Evolutionary conservation across 2,329 filamentous ascomycete species (phyloP), one percentile per base, ranked within the genome.

Genomic region (Pseudogymnoascus sp.): DNA sequence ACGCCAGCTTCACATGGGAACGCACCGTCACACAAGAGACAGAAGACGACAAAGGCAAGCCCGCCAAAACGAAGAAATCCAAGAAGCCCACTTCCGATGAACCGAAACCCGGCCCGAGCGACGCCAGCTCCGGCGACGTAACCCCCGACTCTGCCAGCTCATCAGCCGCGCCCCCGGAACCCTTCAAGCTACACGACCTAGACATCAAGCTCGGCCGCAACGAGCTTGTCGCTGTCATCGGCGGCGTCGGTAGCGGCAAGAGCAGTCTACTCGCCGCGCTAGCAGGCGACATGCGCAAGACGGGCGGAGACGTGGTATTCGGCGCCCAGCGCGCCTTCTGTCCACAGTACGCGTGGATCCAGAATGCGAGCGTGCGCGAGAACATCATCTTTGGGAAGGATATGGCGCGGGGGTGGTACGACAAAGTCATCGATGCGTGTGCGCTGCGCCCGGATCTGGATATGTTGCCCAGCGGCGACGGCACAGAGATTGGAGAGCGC

Each of bases 261-360:
- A 94, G 83, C 58, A 97, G 92, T 0, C 76, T 99, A 1, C 82
- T 99, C 2, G 89, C 91, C 35, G 91, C 93, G 0, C 76, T 99
- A 50, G 93, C 92, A 1, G 93, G 94, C 22, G 93, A 97, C 65
- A 97, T 97, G 93, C 85, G 91, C 47, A 88, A 87, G 72, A 95
- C 89, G 0, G 77, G 75, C 3, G 91, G 91, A 9, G 81, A 87
- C 37, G 82, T 95, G 5, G 81, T 84, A 0, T 82, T 94, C 67
- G 90, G 92, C 39, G 90, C 90, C 0, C 87, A 85, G 2, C 81
- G 92, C 64, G 90, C 93, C 0, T 97, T 96, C 69, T 97, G 94
- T 66, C 93, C 93, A 0, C 93, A 99, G 71, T 96, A 96, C 70
- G 90, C 94, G 0, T 99, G 94, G 94, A 96, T 99, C 57, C 93